Evolutionary conservation across 371 early-diverging fungal genomes (phyloP).

Genomic region (Apophysomyces elegans): DNA sequence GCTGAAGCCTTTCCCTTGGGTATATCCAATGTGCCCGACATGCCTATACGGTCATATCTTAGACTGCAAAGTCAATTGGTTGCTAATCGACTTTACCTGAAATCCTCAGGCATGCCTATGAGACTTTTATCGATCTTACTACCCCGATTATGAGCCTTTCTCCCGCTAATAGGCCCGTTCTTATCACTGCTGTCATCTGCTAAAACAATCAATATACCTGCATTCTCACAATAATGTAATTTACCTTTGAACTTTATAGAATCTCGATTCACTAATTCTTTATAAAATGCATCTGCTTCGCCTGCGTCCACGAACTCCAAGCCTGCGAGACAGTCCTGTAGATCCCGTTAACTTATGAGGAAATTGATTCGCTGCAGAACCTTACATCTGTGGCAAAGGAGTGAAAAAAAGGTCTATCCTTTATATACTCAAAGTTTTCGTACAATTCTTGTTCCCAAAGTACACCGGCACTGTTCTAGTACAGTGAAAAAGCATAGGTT

Average conservation of each 20-base stretch:
- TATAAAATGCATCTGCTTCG: constrained; percentile 80
- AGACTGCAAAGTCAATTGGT: background rate
- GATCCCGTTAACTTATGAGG: background rate
- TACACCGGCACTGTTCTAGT: constrained; percentile 55
- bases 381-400: constrained; percentile 84
- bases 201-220: constrained; percentile 25
- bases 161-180: constrained; percentile 21
- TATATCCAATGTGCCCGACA: constrained; percentile 80
- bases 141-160: constrained; percentile 34
- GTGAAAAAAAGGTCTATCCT: constrained; percentile 82
- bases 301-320: constrained; percentile 87
- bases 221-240: constrained; percentile 16
- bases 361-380: background rate
- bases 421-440: constrained; percentile 72
- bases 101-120: constrained; percentile 80
- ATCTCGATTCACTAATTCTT: constrained; percentile 65
- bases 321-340: constrained; percentile 74
- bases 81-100: constrained; percentile 42
- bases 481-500: background rate
- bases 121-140: constrained; percentile 70
- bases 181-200: constrained; percentile 37
- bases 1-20: constrained; percentile 80
- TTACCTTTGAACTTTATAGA: constrained; percentile 40
- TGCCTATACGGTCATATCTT: constrained; percentile 48
- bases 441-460: constrained; percentile 87